These are phyloP conservation scores for Capsicum pubescens DNA, from an alignment of 257 asterid species.

Conservation along the genomic window DNA sequence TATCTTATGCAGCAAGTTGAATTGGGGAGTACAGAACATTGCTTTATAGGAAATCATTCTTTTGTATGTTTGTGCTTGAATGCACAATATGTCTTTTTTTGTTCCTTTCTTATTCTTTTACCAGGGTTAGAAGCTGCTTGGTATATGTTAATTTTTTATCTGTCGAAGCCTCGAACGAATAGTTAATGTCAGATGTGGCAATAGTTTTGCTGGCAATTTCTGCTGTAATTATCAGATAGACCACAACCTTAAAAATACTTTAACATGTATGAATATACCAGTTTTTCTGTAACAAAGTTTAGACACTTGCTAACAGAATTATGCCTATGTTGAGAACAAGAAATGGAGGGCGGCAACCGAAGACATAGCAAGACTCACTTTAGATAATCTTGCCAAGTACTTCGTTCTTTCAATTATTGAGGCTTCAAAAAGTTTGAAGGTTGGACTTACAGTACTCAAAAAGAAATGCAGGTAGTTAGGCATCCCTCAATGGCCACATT, in stretches of 20 bases:
- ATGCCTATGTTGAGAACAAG: constrained; percentile 30
- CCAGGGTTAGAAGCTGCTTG: background rate
- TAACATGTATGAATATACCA: background rate
- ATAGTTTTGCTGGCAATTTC: background rate
- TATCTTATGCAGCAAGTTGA: background rate
- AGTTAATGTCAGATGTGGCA: background rate
- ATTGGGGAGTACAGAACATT: background rate
- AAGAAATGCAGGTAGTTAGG: constrained; percentile 50
- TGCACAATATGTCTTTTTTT: background rate
- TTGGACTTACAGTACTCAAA: constrained; percentile 47
- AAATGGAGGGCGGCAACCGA: constrained; percentile 37
- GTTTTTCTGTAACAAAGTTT: background rate
- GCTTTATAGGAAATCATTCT: background rate
- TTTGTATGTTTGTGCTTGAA: background rate
- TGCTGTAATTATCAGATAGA: background rate
- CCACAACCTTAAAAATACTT: background rate
- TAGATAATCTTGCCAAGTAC: constrained; percentile 44
- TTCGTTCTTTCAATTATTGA: constrained; percentile 43
- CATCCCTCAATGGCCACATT: constrained; percentile 48
- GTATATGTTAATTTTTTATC: background rate
- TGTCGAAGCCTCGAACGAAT: background rate
- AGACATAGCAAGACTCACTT: constrained; percentile 40
- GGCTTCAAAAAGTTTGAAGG: constrained; percentile 41
- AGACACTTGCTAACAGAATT: constrained; percentile 5
- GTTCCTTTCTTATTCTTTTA: constrained; percentile 2